phyloP scores from a whole-genome alignment of 345 rosid species.

The Diplotaxis tenuifolia region DNA sequence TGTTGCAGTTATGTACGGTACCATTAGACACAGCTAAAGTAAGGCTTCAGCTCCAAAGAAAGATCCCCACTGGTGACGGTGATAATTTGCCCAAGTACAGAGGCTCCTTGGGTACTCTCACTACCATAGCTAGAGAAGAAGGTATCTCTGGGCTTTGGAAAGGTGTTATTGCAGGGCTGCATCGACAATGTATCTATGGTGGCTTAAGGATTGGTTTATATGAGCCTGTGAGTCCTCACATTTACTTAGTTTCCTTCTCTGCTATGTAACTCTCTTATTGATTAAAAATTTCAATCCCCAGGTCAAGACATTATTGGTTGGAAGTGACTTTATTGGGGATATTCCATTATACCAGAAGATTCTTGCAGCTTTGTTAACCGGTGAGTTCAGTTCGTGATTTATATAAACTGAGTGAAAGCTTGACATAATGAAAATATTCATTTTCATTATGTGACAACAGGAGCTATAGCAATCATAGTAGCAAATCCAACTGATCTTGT shows the following conservation, averaged over 20 bases:
- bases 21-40: slow-evolving; percentile 96
- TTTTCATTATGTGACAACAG: slow-evolving; percentile 41
- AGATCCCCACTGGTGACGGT: slow-evolving; percentile 54
- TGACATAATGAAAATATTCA: neutral
- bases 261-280: neutral
- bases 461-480: slow-evolving; percentile 81
- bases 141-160: slow-evolving; percentile 83
- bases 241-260: slow-evolving; percentile 7
- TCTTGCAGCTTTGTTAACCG: slow-evolving; percentile 87
- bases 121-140: slow-evolving; percentile 88
- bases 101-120: slow-evolving; percentile 72
- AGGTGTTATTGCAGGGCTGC: slow-evolving; percentile 86
- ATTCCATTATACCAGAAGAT: slow-evolving; percentile 81
- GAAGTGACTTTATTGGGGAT: slow-evolving; percentile 72
- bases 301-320: slow-evolving; percentile 88
- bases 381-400: slow-evolving; percentile 41
- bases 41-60: slow-evolving; percentile 93
- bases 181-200: slow-evolving; percentile 89
- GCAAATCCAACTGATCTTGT: slow-evolving; percentile 99
- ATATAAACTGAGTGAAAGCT: neutral
- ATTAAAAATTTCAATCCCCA: slow-evolving; percentile 33
- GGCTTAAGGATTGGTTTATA: slow-evolving; percentile 90
- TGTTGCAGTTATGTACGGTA: slow-evolving; percentile 72
- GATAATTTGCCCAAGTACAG: slow-evolving; percentile 57
- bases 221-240: slow-evolving; percentile 70